Evolutionary conservation across 805 yeast species (phyloP), one percentile per base, ranked within the genome.

Genomic region (Schwanniomyces vanrijiae): DNA sequence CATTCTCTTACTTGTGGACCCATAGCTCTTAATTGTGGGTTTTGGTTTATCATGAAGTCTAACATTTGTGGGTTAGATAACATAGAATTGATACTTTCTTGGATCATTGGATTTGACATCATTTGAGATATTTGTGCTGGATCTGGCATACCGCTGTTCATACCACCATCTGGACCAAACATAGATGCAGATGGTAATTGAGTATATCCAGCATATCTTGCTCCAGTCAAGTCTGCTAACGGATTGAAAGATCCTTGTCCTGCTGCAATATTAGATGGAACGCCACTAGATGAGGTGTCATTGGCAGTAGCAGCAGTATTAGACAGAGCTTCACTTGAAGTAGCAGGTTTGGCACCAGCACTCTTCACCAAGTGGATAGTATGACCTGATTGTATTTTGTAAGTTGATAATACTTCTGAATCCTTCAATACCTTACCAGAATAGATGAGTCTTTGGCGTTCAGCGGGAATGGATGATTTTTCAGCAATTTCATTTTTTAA

Each of bases 111-210:
- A 55, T 81, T 80, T 16, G 82, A 84, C 84, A 94, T 76, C 87
- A 89, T 82, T 46, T 77, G 73, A 29, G 81, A 72, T 67, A 92
- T 62, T 51, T 88, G 90, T 43, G 86, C 91, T 41, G 88, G 86
- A 55, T 82, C 83, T 10, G 96, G 91, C 57, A 84, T 70, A 40
- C 79, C 81, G 11, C 57, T 54, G 37, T 84, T 84, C 88, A 86
- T 81, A 14, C 97, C 98, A 35, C 96, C 96, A 65, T 91, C 97
- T 22, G 96, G 91, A 1, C 97, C 97, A 71, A 92, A 90, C 86
- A 89, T 80, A 40, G 84, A 81, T 1, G 90, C 89, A 3, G 88
- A 78, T 4, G 99, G 98, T 66, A 94, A 75, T 58, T 90, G 91
- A 6, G 90, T 80, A 57, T 82, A 84, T 1, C 99, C 99, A 2